Percentiles rank a stretch among this genome's conserved stretches.
phyloP scores from a whole-genome alignment of 805 yeast genomes.

The Kregervanrija delftensis region DNA sequence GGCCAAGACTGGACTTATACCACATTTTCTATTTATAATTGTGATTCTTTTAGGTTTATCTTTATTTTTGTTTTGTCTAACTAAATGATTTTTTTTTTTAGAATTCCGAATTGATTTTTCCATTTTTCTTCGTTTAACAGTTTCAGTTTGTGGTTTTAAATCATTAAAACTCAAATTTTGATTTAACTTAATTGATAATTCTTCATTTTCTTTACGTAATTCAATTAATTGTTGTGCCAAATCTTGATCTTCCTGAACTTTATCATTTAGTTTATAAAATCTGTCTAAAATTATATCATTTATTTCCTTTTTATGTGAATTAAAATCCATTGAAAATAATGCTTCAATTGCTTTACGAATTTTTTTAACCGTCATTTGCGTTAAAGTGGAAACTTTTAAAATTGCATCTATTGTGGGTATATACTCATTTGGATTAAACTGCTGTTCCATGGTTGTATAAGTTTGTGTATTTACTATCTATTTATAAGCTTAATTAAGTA shows the following conservation, averaged over 20 bases:
- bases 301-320: conserved; percentile 42
- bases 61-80: conserved; percentile 23
- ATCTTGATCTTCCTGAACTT: conserved; percentile 7
- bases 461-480: no score
- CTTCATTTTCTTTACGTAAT: conserved; percentile 37
- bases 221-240: conserved; percentile 10
- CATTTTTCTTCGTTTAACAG: conserved; percentile 4
- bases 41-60: conserved; percentile 35
- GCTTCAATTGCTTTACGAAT: conserved; percentile 69
- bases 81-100: neutral
- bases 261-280: conserved; percentile 35
- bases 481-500: no score
- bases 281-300: conserved; percentile 56
- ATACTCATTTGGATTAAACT: conserved; percentile 24
- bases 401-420: conserved; percentile 70
- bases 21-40: neutral
- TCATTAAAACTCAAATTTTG: no score
- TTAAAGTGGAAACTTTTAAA: conserved; percentile 60
- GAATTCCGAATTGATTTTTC: conserved; percentile 3
- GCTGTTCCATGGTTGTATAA: no score
- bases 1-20: conserved; percentile 40
- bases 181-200: neutral
- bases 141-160: conserved; percentile 9
- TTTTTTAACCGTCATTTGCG: conserved; percentile 62
- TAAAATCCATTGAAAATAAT: conserved; percentile 50